phyloP scores from a whole-genome alignment of 2,329 filamentous ascomycete genomes.

The Lachnellula arida region DNA sequence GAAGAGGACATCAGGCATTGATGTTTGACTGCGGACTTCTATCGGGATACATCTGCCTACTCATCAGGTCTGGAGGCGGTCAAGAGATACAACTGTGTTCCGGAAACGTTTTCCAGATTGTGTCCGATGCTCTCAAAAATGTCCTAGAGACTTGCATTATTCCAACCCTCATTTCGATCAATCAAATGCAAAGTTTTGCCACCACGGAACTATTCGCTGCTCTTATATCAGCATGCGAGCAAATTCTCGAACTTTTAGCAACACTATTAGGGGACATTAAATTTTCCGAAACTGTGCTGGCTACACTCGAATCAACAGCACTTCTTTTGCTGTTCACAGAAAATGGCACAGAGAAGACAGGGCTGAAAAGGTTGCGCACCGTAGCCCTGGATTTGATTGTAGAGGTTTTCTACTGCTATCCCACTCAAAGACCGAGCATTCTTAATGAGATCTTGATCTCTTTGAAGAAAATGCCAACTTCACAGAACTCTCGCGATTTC shows the following conservation, averaged over 20 bases:
- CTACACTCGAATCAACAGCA: constrained; percentile 76
- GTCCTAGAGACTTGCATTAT: constrained; percentile 77
- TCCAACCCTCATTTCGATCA: constrained; percentile 77
- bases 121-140: constrained; percentile 73
- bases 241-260: constrained; percentile 71
- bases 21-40: constrained; percentile 70
- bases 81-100: constrained; percentile 88
- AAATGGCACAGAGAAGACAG: constrained; percentile 81
- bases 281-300: constrained; percentile 79
- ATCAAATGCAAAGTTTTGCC: constrained; percentile 65
- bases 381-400: constrained; percentile 92
- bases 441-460: constrained; percentile 88
- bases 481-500: constrained; percentile 87
- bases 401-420: constrained; percentile 83
- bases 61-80: constrained; percentile 81
- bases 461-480: constrained; percentile 87
- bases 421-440: constrained; percentile 75
- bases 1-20: constrained; percentile 61
- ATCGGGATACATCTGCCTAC: too few relatives aligned
- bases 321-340: constrained; percentile 88
- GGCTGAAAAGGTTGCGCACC: constrained; percentile 84
- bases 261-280: constrained; percentile 77
- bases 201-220: constrained; percentile 56
- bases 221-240: constrained; percentile 67
- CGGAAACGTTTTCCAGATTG: constrained; percentile 74